A percentile compares a stretch with the other conserved stretches of the same genome.
Evolutionary conservation across 345 rosid species (phyloP).

Genomic region (thale cress (Arabidopsis thaliana)): DNA sequence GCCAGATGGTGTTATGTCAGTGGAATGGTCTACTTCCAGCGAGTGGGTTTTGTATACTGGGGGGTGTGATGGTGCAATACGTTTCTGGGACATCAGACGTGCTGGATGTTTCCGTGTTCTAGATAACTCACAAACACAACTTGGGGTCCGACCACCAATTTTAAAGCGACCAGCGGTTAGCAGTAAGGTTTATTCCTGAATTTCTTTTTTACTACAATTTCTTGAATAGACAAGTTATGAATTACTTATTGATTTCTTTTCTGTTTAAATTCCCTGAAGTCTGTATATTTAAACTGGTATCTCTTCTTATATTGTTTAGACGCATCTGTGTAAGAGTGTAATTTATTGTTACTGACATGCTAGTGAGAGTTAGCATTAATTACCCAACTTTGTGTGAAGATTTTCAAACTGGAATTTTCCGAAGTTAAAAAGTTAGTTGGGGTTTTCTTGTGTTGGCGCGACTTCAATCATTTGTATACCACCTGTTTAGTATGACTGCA

Average conservation of each 20-base stretch:
- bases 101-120: constrained; percentile 92
- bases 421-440: too few relatives aligned
- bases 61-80: constrained; percentile 97
- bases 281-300: too few relatives aligned
- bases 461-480: too few relatives aligned
- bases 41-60: constrained; percentile 94
- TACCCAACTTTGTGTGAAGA: too few relatives aligned
- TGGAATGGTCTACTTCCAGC: constrained; percentile 94
- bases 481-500: too few relatives aligned
- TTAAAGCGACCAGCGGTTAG: constrained; percentile 49
- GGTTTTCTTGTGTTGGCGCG: too few relatives aligned
- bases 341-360: not conserved
- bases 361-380: too few relatives aligned
- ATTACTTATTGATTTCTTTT: too few relatives aligned
- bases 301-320: constrained; percentile 21
- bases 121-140: constrained; percentile 84
- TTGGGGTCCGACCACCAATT: constrained; percentile 80
- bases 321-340: constrained; percentile 3
- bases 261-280: too few relatives aligned
- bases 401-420: too few relatives aligned
- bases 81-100: constrained; percentile 95
- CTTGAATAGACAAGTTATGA: not conserved
- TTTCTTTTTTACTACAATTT: constrained; percentile 9
- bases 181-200: constrained; percentile 58
- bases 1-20: constrained; percentile 91